These are phyloP conservation scores for Clohesyomyces aquaticus DNA, from an alignment of 495 filamentous ascomycete species.

Conservation along the genomic window DNA sequence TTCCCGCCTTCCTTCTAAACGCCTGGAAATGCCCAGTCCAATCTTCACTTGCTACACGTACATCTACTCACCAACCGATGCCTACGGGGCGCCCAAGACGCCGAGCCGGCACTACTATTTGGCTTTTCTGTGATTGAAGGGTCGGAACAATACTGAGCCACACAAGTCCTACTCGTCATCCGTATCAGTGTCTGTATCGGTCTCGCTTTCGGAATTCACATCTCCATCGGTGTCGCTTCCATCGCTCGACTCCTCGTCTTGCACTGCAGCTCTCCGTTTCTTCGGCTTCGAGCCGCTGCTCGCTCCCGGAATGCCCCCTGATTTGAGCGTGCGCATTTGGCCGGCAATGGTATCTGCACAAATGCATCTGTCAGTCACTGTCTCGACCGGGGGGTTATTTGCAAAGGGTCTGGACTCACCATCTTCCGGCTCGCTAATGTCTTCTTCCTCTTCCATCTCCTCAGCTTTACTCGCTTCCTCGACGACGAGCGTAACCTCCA, in stretches of 20 bases:
- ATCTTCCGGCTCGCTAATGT: slow-evolving; percentile 97
- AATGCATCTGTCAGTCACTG: slow-evolving; percentile 17
- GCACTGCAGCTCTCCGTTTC: slow-evolving; percentile 54
- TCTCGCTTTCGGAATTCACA: slow-evolving; percentile 53
- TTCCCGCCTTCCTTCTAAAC: slow-evolving; percentile 13
- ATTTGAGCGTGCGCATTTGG: slow-evolving; percentile 89
- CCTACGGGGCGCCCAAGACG: too few relatives aligned
- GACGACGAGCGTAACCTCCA: slow-evolving; percentile 85
- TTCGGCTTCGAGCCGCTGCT: slow-evolving; percentile 58
- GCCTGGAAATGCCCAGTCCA: slow-evolving; percentile 24
- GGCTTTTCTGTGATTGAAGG: too few relatives aligned
- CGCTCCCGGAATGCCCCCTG: slow-evolving; percentile 58
- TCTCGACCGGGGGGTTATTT: too few relatives aligned
- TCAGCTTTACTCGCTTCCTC: slow-evolving; percentile 86
- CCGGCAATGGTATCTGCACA: slow-evolving; percentile 85
- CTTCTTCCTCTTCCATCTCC: slow-evolving; percentile 79
- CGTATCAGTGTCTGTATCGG: slow-evolving; percentile 82
- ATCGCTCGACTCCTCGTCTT: slow-evolving; percentile 60
- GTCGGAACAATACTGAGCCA: not conserved
- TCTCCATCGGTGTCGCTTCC: slow-evolving; percentile 59
- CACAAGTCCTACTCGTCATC: slow-evolving; percentile 44
- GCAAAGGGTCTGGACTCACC: slow-evolving; percentile 61
- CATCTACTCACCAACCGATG: too few relatives aligned
- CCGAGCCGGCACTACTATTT: not conserved
- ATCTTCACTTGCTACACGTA: not conserved